Evolutionary conservation across 352 stramenopile species (phyloP), one percentile per base, ranked within the genome.

Genomic region (Salisapilia sapeloensis): DNA sequence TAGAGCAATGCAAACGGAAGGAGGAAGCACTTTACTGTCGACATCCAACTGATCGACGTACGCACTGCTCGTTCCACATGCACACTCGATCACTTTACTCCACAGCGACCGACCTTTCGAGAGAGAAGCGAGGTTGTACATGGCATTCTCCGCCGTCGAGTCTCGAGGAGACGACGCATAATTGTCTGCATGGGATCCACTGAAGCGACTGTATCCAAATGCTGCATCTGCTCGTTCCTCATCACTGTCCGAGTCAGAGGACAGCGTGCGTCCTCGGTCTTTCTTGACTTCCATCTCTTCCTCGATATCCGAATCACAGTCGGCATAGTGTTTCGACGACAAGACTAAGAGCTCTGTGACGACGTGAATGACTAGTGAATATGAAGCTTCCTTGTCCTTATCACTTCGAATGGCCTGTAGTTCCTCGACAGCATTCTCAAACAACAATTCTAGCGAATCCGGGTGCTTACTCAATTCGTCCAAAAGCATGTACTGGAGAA

Each of bases 401-500:
- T 69, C 54, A 13, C 56, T 37, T 6, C 49, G 54, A 26, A 72
- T 67, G 25, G 59, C 55, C n/a, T 42, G 38, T 14, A 90, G 53
- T 33, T 90, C 67, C 30, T 75, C 36, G 11, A 61, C 34, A 2
- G 75, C 66, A 29, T 82, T 80, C 14, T 51, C 42, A 24, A 86
- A 90, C 8, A 90, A 29, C 23, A 61, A 48, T 6, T 84, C 52
- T 14, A 90, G 34, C 21, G 85, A 76, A 11, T 46, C 24, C 9
- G 57, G 62, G 34, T 72, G 59, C 33, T 90, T 86, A n/a, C 70
- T 64, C 25, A 86, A 55, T 38, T 90, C 70, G 36, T 90, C 75
- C 9, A 90, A 40, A 15, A 90, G 46, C 75, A 90, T 90, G 35
- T 84, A 90, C 46, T 90, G 75, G 14, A 90, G 44, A 16, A 90